These are phyloP conservation scores for Penicillium capsulatum DNA, from an alignment of 2,329 filamentous ascomycete species.

Conservation along the genomic window DNA sequence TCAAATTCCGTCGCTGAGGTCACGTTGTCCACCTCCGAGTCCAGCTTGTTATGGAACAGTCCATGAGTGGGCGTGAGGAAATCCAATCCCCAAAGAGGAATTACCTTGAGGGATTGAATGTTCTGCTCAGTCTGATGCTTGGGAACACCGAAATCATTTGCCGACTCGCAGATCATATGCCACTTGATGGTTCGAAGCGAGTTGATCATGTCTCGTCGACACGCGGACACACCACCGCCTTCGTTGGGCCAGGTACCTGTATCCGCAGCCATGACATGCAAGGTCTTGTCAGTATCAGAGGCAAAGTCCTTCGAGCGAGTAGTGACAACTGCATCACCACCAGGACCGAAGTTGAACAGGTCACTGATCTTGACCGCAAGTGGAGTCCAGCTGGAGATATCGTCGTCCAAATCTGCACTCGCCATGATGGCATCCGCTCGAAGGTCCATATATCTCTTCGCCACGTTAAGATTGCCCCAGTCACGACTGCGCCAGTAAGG, in stretches of 20 bases:
- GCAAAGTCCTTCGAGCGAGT: conserved; percentile 49
- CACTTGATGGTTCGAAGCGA: conserved; percentile 52
- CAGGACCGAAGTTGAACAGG: conserved; percentile 50
- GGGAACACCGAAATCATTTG: conserved; percentile 54
- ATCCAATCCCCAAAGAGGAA: conserved; percentile 55
- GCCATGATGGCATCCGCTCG: conserved; percentile 51
- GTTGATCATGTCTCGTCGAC: conserved; percentile 54
- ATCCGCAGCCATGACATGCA: conserved; percentile 52
- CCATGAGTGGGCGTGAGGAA: conserved; percentile 52
- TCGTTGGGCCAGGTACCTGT: conserved; percentile 53
- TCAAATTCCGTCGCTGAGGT: conserved; percentile 45
- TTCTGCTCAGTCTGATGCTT: conserved; percentile 55
- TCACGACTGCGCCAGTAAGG: conserved; percentile 48
- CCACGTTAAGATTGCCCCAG: conserved; percentile 41
- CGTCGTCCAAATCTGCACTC: conserved; percentile 49
- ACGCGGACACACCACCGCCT: conserved; percentile 54
- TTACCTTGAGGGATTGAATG: conserved; percentile 51
- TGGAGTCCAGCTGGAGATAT: conserved; percentile 52
- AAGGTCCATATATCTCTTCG: conserved; percentile 43
- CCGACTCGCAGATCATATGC: conserved; percentile 54
- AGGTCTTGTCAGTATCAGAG: conserved; percentile 46
- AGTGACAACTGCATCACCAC: conserved; percentile 51
- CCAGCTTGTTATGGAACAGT: conserved; percentile 52
- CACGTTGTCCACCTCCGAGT: conserved; percentile 50
- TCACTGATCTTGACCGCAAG: conserved; percentile 51